These are phyloP conservation scores for Acacia confusa DNA, from an alignment of 306 rosid species.

Conservation along the genomic window DNA sequence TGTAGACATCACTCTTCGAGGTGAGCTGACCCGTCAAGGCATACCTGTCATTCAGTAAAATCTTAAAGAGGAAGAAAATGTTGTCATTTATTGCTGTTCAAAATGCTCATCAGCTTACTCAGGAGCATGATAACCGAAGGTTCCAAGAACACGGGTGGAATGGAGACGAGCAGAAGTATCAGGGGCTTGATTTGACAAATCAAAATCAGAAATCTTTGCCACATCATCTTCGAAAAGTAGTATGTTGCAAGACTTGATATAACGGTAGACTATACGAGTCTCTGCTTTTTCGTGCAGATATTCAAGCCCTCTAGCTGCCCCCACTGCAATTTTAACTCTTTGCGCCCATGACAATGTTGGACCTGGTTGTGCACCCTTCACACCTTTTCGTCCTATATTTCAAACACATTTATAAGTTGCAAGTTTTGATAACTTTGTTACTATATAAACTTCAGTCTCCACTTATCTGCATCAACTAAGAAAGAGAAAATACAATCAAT, in stretches of 20 bases:
- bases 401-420: background rate
- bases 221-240: constrained; percentile 50
- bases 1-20: constrained; percentile 59
- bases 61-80: background rate
- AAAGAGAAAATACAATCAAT: background rate
- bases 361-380: constrained; percentile 50
- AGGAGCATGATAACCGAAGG: constrained; percentile 65
- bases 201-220: constrained; percentile 54
- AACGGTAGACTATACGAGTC: constrained; percentile 48
- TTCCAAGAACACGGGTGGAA: constrained; percentile 65
- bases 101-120: constrained; percentile 37
- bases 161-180: constrained; percentile 57
- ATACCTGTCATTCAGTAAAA: constrained; percentile 40
- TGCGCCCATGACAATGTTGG: constrained; percentile 47
- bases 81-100: background rate
- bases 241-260: constrained; percentile 54
- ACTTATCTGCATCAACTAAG: background rate
- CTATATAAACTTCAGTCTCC: background rate
- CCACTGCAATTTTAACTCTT: constrained; percentile 55
- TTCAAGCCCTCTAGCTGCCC: constrained; percentile 53
- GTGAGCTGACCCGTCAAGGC: constrained; percentile 57
- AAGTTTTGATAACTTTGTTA: background rate
- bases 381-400: constrained; percentile 49
- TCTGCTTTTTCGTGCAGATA: constrained; percentile 52
- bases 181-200: constrained; percentile 59